phyloP scores from a whole-genome alignment of 2,329 filamentous ascomycete genomes.

The Fusarium brevicatenulatum region DNA sequence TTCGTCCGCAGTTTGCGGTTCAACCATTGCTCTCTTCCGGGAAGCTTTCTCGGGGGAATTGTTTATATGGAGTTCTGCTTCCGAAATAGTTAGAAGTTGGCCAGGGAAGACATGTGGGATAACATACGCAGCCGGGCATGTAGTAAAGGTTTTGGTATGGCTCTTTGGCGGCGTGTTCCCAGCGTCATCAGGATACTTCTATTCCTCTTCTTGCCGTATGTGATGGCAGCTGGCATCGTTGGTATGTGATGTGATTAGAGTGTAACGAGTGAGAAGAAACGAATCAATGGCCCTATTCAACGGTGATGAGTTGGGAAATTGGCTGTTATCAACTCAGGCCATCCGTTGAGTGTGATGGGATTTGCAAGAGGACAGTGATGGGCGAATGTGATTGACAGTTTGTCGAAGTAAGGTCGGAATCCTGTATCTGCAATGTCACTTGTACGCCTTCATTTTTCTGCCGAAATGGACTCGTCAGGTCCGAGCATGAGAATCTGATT shows the following conservation, averaged over 20 bases:
- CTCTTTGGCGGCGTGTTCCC: constrained; percentile 43
- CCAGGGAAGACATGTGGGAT: neutral
- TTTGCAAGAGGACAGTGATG: neutral
- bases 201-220: constrained; percentile 47
- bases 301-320: neutral
- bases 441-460: constrained; percentile 2
- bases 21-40: constrained; percentile 15
- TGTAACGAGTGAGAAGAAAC: neutral
- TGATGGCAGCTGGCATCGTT: constrained; percentile 41
- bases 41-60: constrained; percentile 12
- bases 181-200: constrained; percentile 43
- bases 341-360: neutral
- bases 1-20: constrained; percentile 36
- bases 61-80: neutral
- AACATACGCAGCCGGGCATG: constrained; percentile 34
- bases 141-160: constrained; percentile 22
- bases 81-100: constrained; percentile 1
- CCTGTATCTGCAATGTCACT: neutral
- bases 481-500: neutral
- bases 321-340: neutral
- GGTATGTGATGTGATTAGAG: neutral
- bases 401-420: neutral
- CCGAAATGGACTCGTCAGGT: constrained; percentile 6
- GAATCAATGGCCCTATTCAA: neutral
- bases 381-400: neutral